Evolutionary conservation across 2,329 filamentous ascomycete genomes (phyloP).

Genomic region (Colletotrichum kahawae): DNA sequence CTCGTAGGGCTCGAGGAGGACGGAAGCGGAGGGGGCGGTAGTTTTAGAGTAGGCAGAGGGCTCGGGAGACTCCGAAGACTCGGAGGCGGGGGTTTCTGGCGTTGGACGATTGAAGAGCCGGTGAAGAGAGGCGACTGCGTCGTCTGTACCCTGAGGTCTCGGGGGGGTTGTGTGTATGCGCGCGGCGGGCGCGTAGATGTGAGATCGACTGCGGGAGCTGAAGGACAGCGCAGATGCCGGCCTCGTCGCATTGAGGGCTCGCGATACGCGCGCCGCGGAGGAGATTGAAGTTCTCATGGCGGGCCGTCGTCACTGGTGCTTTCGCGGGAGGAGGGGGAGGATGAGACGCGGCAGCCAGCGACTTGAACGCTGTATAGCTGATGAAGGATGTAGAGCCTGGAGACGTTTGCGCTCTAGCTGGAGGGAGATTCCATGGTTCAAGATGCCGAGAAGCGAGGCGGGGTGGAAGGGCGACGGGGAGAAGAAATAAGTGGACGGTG

Average conservation of each 20-base stretch:
- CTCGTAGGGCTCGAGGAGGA: neutral
- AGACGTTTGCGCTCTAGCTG: neutral
- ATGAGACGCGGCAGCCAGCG: neutral
- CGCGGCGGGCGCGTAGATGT: neutral
- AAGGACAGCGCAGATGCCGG: neutral
- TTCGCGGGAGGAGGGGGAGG: neutral
- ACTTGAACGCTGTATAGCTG: accelerated
- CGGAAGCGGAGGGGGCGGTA: neutral
- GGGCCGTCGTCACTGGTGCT: neutral
- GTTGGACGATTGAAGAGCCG: neutral
- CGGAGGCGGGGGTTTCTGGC: neutral
- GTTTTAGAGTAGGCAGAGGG: neutral
- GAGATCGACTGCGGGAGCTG: neutral
- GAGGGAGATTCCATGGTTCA: neutral
- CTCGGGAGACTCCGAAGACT: neutral
- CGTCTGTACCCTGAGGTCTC: neutral
- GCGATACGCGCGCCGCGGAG: neutral
- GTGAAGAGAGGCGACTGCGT: neutral
- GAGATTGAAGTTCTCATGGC: neutral
- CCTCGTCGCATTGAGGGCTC: neutral
- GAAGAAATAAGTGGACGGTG: neutral
- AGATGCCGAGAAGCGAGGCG: neutral
- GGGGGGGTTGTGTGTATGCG: conserved; percentile 5
- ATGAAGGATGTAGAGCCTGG: accelerated
- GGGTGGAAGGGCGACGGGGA: neutral